Percentiles rank a stretch among this genome's conserved stretches.
Conservation (phyloP, 2,329 filamentous ascomycete genomes). For the Juglanconis oblonga region DNA sequence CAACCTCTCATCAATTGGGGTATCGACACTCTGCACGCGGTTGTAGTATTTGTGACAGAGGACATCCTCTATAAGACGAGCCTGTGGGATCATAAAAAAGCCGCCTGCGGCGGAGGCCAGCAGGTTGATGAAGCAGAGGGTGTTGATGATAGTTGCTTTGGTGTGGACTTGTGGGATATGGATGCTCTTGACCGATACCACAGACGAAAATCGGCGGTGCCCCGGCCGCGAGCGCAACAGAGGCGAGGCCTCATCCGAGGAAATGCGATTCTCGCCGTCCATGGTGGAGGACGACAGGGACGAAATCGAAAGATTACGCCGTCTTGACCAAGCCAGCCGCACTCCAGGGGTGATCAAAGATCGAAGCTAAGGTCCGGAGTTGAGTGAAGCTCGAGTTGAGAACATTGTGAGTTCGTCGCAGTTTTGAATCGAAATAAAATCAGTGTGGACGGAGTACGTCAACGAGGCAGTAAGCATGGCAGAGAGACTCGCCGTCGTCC, state of each 20-base stretch:
- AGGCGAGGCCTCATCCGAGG: conserved; percentile 1
- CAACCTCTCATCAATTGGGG: conserved; percentile 12
- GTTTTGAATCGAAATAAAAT: no score
- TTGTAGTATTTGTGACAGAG: conserved; percentile 10
- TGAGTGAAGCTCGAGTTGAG: no score
- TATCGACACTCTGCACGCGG: neutral
- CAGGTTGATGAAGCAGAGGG: neutral
- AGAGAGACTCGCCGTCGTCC: no score
- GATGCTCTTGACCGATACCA: neutral
- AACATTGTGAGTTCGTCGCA: no score
- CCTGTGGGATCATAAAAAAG: neutral
- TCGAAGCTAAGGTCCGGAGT: no score
- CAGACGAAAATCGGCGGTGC: neutral
- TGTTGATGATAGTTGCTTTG: neutral
- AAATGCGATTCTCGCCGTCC: neutral
- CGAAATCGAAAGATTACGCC: neutral
- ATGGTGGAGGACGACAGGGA: neutral
- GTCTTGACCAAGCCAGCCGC: no score
- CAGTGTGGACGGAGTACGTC: no score
- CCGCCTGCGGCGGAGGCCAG: neutral
- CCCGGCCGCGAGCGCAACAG: neutral
- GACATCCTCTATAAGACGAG: conserved; percentile 5
- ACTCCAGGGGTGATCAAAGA: no score
- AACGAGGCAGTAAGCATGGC: no score
- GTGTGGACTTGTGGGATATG: neutral